Evolutionary conservation across 2,329 filamentous ascomycete species (phyloP).

Genomic region (Diaporthe citriasiana): DNA sequence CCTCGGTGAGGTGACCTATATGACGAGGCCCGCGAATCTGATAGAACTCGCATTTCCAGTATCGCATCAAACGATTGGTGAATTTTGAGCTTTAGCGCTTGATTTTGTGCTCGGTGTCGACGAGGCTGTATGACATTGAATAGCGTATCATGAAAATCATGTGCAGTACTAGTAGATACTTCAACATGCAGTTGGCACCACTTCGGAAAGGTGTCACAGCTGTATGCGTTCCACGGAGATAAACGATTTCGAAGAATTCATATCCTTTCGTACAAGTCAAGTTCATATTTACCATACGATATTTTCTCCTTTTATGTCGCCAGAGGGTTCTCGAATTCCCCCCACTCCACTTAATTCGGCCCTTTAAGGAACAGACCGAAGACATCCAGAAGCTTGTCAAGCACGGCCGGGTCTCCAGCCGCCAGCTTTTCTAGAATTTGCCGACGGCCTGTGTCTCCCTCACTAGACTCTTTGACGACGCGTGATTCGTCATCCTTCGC

Average conservation of each 20-base stretch:
- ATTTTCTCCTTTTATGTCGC: no score
- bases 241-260: not conserved
- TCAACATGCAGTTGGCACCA: no score
- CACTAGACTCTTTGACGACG: constrained; percentile 7
- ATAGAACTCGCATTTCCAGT: no score
- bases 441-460: constrained; percentile 28
- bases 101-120: no score
- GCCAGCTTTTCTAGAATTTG: constrained; percentile 34
- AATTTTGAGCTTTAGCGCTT: no score
- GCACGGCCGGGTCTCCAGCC: constrained; percentile 30
- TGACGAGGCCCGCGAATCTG: no score
- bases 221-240: not conserved
- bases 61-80: no score
- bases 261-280: not conserved
- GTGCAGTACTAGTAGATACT: no score
- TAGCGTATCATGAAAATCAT: no score
- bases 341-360: not conserved
- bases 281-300: not conserved
- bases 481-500: constrained; percentile 30
- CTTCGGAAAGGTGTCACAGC: no score
- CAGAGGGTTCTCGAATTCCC: not conserved
- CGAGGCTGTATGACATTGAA: no score
- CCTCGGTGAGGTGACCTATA: no score
- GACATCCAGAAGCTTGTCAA: constrained; percentile 40
- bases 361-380: constrained; percentile 40